Base-by-base conservation (phyloP, 1,284 basidiomycete species). In the Malassezia obtusa region DNA sequence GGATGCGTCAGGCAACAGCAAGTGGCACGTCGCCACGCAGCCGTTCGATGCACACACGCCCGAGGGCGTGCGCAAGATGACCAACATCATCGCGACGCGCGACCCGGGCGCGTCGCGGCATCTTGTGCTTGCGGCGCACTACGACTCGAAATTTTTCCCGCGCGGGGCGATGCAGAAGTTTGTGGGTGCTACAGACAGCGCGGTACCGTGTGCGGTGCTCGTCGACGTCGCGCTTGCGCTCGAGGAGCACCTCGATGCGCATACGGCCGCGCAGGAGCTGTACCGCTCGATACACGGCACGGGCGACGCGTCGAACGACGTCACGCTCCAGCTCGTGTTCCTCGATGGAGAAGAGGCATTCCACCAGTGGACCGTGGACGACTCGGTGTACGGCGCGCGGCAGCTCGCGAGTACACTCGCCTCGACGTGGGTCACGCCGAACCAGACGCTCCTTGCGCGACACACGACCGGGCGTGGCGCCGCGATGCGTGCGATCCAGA, bases 261-360 rank as follows among this genome's bases (percentile, higher is more conserved):
- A 52, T 49, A 25, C 19, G 3, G 43, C 14, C 19, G 14, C 14
- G 28, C 26, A 39, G 31, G 30, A n/a, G 11, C 15, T 25, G 24
- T 30, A 19, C 24, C 40, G 40, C n/a, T 8, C 24, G 14, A 14
- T 6, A 4, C 35, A 43, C 25, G 25, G 28, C 37, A 15, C 24
- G 14, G 12, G 7, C 2, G 24, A 17, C 8, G 22, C 9, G 1
- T 17, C 15, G 4, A 85, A 88, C 52, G 79, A 85, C 85, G 87
- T 85, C 8, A 92, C 92, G 0, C 75, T 99, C 14, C 90, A 96
- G 73, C 78, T 98, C n/a, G 78, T 98, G 19, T 94, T 98, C 70
- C 91, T 99, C 59, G 95, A 99, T 67, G 94, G 94, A 3, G 94
- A 99, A 75, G 94, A 99, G 75, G 94, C 94, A 0, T 96, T 91